Evolutionary conservation across 768 basidiomycete species (phyloP), one percentile per base, ranked within the genome.

Genomic region (Mycena venus): DNA sequence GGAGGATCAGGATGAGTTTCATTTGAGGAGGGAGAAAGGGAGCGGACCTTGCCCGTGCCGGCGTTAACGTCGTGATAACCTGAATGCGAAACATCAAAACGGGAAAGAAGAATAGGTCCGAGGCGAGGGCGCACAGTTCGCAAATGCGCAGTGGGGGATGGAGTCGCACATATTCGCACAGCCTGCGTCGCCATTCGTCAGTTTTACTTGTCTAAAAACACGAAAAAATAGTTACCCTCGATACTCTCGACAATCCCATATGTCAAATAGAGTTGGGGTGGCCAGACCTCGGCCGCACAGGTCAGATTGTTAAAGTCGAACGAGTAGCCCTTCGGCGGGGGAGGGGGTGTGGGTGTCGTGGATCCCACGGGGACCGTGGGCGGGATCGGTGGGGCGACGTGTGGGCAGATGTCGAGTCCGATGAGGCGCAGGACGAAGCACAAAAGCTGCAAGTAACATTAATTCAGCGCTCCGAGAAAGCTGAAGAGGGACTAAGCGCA

Each of bases 51-150:
- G 15, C 70, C 59, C 0, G 65, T 0, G 1, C 68, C 56, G 19
- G 68, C 67, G 53, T 76, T 70, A 34, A 42, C n/a, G 58, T 77
- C 75, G 64, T 74, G 51, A 66, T 72, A 75, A 15, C 40, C 75
- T 76, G 61, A n/a, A 34, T 19, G 0, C 19, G 19, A 14, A 15
- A 25, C 19, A 29, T 49, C 31, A 58, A 31, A 0, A 21, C 0
- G 31, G 14, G 23, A 49, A 9, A 32, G 47, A 51, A 31, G 6
- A 31, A 23, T 11, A n/a, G 5, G n/a, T 31, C 6, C 0, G 59
- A 7, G 42, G 36, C 4, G 38, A 15, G 31, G 21, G n/a, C 75
- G 42, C 47, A 76, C 75, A 47, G 44, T 77, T 77, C 34, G 19
- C 17, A 34, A 14, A 73, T 6, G 27, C 23, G 51, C 75, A 76